These are phyloP conservation scores for Microcyclosporella mali DNA, from an alignment of 2,329 filamentous ascomycete genomes.

Conservation along the genomic window DNA sequence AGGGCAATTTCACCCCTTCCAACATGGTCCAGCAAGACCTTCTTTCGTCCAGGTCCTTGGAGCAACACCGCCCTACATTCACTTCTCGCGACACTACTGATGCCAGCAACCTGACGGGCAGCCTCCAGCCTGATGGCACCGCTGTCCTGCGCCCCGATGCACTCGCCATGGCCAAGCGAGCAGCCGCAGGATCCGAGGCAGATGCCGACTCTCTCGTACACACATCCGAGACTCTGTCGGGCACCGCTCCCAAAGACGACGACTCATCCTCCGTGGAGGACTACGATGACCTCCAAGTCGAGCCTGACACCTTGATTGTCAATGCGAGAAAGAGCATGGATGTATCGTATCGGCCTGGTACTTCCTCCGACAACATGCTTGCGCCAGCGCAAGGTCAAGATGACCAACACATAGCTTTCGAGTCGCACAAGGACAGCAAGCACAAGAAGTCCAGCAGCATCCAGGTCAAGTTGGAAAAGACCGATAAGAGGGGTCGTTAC, in stretches of 20 bases:
- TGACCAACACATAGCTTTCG: too few species aligned
- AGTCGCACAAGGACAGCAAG: neutral
- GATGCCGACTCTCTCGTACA: too few species aligned
- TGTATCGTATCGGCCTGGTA: constrained; percentile 14
- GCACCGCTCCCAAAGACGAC: constrained; percentile 5
- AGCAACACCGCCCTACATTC: neutral
- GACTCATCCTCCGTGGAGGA: constrained; percentile 37
- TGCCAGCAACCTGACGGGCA: constrained; percentile 16
- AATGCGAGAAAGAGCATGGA: constrained; percentile 30
- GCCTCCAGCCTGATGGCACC: constrained; percentile 14
- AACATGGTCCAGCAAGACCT: too few species aligned
- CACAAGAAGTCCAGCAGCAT: constrained; percentile 36
- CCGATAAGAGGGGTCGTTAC: constrained; percentile 42
- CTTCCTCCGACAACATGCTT: constrained; percentile 2
- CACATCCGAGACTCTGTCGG: neutral
- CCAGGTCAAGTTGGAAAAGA: constrained; percentile 43
- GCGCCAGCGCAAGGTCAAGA: neutral
- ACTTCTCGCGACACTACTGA: constrained; percentile 18
- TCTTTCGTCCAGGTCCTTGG: too few species aligned
- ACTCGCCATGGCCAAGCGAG: too few species aligned
- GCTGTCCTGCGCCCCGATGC: constrained; percentile 11
- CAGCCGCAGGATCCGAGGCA: too few species aligned
- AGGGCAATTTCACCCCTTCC: too few species aligned
- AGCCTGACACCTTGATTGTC: constrained; percentile 33
- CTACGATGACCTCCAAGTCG: constrained; percentile 35